Evolutionary conservation across 345 rosid genomes (phyloP), one percentile per base, ranked within the genome.

Genomic region (Barbarea vulgaris): DNA sequence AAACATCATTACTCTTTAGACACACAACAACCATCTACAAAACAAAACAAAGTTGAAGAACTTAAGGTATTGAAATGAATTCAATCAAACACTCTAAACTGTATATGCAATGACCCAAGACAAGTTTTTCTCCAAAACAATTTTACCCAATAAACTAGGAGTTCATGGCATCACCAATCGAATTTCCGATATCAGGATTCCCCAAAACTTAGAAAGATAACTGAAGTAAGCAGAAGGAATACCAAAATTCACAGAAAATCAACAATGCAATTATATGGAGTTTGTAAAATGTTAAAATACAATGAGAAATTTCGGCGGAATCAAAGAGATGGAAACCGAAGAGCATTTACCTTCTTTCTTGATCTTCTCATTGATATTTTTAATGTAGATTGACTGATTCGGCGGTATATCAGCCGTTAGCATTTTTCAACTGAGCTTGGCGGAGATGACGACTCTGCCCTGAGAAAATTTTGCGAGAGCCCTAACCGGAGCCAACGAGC

Each of bases 391-490:
- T 25, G 93, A 85, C 70, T 93, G 93, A 74, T 79, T 93, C 17
- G 98, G 93, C 39, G 96, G 95, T 13, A 90, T 82, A 74, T 93
- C 98, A 17, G 83, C 91, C 8, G 95, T 80, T 19, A 93, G 82
- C 98, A 90, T 90, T 46, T 47, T 31, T 30, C 17, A 24, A 28
- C 54, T 70, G 74, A 57, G 53, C 57, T 21, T 58, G 7, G 15
- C 33, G 55, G 44, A 30, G 64, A 69, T 47, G 62, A 48, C 52
- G 59, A 69, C 25, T 24, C 72, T 0, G 48, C 15, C 52, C 36
- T 15, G 64, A 59, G 46, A 34, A 59, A 59, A 59, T 12, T 19
- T 36, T 13, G 18, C 13, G 22, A 62, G 59, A 62, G 70, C 22
- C 61, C 72, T 36, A 52, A 65, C 70, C 47, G 27, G n/a, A 13